Evolutionary conservation across 257 asterid genomes (phyloP).

Genomic region (Nicotiana benthamiana): DNA sequence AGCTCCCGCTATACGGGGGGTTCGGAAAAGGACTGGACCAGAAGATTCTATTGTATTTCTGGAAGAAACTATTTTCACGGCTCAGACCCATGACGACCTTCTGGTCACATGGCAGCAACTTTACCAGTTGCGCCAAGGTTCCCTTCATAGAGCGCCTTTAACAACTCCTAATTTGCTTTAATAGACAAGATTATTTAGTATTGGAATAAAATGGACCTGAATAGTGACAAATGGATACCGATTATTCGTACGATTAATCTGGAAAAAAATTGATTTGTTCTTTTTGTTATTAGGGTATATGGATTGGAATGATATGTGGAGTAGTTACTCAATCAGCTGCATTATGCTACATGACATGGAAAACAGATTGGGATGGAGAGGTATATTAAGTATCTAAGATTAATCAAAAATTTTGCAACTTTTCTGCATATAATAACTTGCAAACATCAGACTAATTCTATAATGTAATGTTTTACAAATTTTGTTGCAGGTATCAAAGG

Average conservation of each 20-base stretch:
- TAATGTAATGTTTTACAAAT: neutral
- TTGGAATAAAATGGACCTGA: neutral
- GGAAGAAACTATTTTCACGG: too few species aligned
- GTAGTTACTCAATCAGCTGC: conserved; percentile 50
- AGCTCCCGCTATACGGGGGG: too few species aligned
- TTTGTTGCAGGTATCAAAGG: conserved; percentile 4
- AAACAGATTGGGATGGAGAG: conserved; percentile 73
- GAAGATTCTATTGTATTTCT: too few species aligned
- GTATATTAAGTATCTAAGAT: neutral
- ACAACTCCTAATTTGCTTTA: neutral
- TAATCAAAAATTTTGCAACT: neutral
- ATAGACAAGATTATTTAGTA: neutral
- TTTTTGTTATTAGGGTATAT: conserved; percentile 52
- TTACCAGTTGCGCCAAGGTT: too few species aligned
- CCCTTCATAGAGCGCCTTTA: neutral
- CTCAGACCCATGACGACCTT: too few species aligned
- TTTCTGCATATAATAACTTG: neutral
- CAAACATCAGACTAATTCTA: neutral
- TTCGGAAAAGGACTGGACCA: too few species aligned
- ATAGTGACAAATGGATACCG: neutral
- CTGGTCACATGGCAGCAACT: too few species aligned
- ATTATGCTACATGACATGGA: conserved; percentile 63
- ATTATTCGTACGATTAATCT: neutral
- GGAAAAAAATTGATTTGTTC: neutral
- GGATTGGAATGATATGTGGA: conserved; percentile 81